Evolutionary conservation across 1,284 basidiomycete species (phyloP), one percentile per base, ranked within the genome.

Genomic region (Leccinum fuscescens): DNA sequence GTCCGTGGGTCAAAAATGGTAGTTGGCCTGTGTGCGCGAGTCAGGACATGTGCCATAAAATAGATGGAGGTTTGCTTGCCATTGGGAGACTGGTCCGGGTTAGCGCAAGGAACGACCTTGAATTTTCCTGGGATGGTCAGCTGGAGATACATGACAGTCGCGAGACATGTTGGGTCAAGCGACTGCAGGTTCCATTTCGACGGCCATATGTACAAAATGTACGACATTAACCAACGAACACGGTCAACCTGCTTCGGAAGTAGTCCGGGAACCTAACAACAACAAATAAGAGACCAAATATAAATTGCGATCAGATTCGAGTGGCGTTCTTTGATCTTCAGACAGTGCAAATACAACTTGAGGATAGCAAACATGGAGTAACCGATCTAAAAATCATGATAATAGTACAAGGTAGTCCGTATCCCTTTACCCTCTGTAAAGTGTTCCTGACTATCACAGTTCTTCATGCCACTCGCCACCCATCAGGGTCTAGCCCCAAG

Each of bases 1-100:
- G 74, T 1, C 80, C 84, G 72, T 90, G 84, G 0, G 80, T 80
- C 27, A 93, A 68, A 65, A 82, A 90, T 2, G 90, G 90, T 1
- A 92, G 77, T 66, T 86, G 85, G 15, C 90, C 89, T 92, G 14
- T 44, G 33, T 2, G 31, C n/a, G 3, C 14, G 15, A 8, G 54
- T 71, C 50, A 69, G 48, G 15, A 31, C 27, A 8, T 14, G 27
- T 12, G 14, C 24, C 35, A 44, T 24, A 39, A 33, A 53, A 48
- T 22, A 44, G 9, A 20, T 31, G 39, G 12, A 4, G 14, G 39
- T 14, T 14, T 29, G 24, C 84, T 73, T 72, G 88, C 90, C 90
- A 67, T 79, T 85, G n/a, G 89, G 88, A 61, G 90, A 90, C n/a
- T 80, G 63, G 74, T 91, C 89, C 6, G 89, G 86, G 69, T 89